Conservation (phyloP, 2,329 filamentous ascomycete genomes). For the Microcyclosporella mali region DNA sequence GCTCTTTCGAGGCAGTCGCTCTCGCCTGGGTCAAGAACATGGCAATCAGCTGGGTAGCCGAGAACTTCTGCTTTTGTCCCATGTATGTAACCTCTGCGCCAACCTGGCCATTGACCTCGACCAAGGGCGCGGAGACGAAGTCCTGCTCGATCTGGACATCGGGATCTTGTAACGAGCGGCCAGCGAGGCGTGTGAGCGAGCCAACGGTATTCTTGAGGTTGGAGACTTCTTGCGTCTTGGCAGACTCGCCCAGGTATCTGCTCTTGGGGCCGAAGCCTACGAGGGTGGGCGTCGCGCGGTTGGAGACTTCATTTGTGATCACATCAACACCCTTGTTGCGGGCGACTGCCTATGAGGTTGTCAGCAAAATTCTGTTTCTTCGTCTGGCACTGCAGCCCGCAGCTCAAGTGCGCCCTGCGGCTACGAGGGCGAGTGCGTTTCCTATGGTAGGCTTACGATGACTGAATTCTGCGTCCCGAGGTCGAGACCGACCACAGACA, state of each 20-base stretch:
- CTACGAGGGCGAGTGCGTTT: too few species aligned
- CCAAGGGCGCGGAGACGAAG: constrained; percentile 76
- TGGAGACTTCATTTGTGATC: constrained; percentile 98
- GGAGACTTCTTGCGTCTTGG: constrained; percentile 98
- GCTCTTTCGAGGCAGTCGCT: constrained; percentile 75
- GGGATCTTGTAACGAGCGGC: constrained; percentile 79
- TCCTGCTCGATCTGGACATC: constrained; percentile 91
- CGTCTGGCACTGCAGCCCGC: too few species aligned
- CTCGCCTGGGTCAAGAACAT: constrained; percentile 97
- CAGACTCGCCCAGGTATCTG: constrained; percentile 88
- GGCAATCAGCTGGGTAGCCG: constrained; percentile 84
- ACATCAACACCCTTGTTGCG: constrained; percentile 99
- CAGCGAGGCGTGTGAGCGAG: constrained; percentile 85
- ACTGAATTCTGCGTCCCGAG: constrained; percentile 95
- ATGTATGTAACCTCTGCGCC: constrained; percentile 90
- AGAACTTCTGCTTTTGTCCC: constrained; percentile 92
- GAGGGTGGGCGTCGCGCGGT: constrained; percentile 89
- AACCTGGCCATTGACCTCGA: constrained; percentile 89
- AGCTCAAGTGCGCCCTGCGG: too few species aligned
- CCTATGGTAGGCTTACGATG: constrained; percentile 44
- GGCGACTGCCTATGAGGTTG: constrained; percentile 61
- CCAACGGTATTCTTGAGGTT: constrained; percentile 99
- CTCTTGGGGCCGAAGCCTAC: constrained; percentile 92
- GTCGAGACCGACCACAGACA: constrained; percentile 54
- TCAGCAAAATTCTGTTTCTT: constrained; percentile 11